phyloP scores from a whole-genome alignment of 2,329 filamentous ascomycete species.

The Fusarium odoratissimum region DNA sequence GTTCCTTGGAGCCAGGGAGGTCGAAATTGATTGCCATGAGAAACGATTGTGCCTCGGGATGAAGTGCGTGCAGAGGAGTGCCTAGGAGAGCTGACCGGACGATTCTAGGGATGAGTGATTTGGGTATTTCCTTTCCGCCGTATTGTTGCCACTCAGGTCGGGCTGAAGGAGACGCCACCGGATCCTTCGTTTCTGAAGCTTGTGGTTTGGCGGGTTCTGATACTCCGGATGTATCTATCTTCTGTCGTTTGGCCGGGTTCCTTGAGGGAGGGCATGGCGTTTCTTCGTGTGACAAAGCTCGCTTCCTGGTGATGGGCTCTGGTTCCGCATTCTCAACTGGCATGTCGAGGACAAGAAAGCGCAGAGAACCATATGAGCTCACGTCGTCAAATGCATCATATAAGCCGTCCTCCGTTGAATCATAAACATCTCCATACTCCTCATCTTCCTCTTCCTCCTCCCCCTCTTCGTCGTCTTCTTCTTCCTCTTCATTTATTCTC shows the following conservation, averaged over 20 bases:
- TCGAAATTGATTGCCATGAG: slow-evolving; percentile 21
- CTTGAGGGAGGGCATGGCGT: slow-evolving; percentile 2
- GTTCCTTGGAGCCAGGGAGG: slow-evolving; percentile 1
- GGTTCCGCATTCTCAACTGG: slow-evolving; percentile 19
- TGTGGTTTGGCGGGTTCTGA: not conserved
- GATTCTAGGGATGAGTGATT: slow-evolving; percentile 12
- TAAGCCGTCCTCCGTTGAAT: slow-evolving; percentile 4
- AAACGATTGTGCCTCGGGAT: slow-evolving; percentile 24
- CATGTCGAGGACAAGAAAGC: slow-evolving; percentile 10
- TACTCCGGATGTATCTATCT: slow-evolving; percentile 5
- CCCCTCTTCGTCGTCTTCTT: not conserved
- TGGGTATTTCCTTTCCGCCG: not conserved
- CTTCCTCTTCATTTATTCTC: not conserved
- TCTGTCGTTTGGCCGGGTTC: slow-evolving; percentile 29
- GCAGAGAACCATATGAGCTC: slow-evolving; percentile 15
- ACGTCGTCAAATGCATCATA: slow-evolving; percentile 12
- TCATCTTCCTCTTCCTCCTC: not conserved
- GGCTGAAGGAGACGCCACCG: not conserved
- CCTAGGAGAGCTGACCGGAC: slow-evolving; percentile 7
- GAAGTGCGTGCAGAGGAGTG: not conserved
- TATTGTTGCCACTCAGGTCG: slow-evolving; percentile 16
- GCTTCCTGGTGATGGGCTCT: slow-evolving; percentile 17
- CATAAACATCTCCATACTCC: slow-evolving; percentile 10
- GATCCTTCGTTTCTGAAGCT: not conserved
- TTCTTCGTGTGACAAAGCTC: slow-evolving; percentile 27